phyloP scores from a whole-genome alignment of 768 basidiomycete genomes.

The Suillus alpinus region DNA sequence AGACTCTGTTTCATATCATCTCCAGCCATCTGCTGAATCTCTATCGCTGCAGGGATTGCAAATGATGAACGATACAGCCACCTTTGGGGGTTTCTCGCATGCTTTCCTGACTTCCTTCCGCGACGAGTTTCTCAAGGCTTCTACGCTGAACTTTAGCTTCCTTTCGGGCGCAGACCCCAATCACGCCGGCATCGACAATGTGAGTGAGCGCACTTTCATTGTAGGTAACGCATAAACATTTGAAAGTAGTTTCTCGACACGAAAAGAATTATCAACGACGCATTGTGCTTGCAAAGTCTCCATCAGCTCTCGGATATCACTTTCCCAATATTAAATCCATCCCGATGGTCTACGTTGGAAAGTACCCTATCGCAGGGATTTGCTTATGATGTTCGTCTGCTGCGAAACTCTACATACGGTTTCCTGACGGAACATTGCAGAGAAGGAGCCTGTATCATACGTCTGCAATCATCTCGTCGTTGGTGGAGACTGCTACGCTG shows the following conservation, averaged over 20 bases:
- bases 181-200: conserved; percentile 39
- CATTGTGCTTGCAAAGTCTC: conserved; percentile 51
- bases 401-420: conserved; percentile 22
- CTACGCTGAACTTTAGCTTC: conserved; percentile 54
- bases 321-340: conserved; percentile 48
- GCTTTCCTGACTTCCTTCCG: conserved; percentile 58
- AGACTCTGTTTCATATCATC: neutral
- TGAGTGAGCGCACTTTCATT: conserved; percentile 30
- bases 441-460: conserved; percentile 41
- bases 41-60: conserved; percentile 57
- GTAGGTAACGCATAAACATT: conserved; percentile 7
- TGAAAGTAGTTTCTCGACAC: conserved; percentile 33
- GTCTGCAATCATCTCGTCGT: conserved; percentile 57
- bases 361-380: conserved; percentile 24
- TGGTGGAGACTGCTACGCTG: conserved; percentile 57
- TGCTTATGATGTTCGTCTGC: conserved; percentile 21
- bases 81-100: conserved; percentile 64
- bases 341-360: conserved; percentile 36
- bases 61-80: conserved; percentile 55
- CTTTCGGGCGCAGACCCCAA: conserved; percentile 45
- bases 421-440: conserved; percentile 22
- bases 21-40: neutral
- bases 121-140: conserved; percentile 67
- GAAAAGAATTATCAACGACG: conserved; percentile 57
- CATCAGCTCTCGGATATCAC: conserved; percentile 48